Evolutionary conservation across 2,329 filamentous ascomycete genomes (phyloP).

Genomic region (Raffaelea arxii): DNA sequence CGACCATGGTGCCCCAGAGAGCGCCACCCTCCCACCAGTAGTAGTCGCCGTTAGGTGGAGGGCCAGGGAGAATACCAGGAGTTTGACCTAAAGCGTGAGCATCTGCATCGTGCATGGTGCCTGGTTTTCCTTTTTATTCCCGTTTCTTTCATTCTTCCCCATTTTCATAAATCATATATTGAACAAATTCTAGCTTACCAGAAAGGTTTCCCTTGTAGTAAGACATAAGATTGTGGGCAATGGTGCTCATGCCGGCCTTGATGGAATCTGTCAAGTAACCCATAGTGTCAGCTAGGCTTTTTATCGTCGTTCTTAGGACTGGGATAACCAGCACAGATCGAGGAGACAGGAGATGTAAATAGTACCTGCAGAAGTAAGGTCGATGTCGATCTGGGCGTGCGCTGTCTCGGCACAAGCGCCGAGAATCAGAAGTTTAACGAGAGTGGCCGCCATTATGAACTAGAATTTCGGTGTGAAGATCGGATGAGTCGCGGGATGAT

Average conservation of each 20-base stretch:
- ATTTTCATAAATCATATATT: not conserved
- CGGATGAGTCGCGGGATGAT: too few species aligned
- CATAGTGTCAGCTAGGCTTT: slow-evolving; percentile 2
- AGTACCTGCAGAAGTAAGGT: slow-evolving; percentile 9
- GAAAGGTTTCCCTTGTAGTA: slow-evolving; percentile 40
- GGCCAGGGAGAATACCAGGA: slow-evolving; percentile 47
- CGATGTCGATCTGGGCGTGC: slow-evolving; percentile 9
- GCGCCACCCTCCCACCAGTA: slow-evolving; percentile 70
- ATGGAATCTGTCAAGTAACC: slow-evolving; percentile 29
- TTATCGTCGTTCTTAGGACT: not conserved
- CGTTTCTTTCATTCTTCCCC: too few species aligned
- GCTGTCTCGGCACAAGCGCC: slow-evolving; percentile 7
- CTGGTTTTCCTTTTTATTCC: too few species aligned
- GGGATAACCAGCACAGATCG: not conserved
- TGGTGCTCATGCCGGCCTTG: slow-evolving; percentile 31
- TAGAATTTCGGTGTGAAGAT: not conserved
- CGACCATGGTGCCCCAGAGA: slow-evolving; percentile 58
- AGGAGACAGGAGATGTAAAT: not conserved
- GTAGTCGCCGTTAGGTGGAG: slow-evolving; percentile 43
- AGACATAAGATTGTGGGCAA: slow-evolving; percentile 40
- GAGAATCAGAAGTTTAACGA: slow-evolving; percentile 5
- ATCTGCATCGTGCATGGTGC: too few species aligned
- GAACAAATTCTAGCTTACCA: slow-evolving; percentile 4
- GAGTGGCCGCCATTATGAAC: slow-evolving; percentile 3
- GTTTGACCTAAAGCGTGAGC: slow-evolving; percentile 31